Percentiles rank a stretch among this genome's conserved stretches.
Conservation (phyloP, 2,329 filamentous ascomycete genomes). For the Xylariomycetidae sp. region DNA sequence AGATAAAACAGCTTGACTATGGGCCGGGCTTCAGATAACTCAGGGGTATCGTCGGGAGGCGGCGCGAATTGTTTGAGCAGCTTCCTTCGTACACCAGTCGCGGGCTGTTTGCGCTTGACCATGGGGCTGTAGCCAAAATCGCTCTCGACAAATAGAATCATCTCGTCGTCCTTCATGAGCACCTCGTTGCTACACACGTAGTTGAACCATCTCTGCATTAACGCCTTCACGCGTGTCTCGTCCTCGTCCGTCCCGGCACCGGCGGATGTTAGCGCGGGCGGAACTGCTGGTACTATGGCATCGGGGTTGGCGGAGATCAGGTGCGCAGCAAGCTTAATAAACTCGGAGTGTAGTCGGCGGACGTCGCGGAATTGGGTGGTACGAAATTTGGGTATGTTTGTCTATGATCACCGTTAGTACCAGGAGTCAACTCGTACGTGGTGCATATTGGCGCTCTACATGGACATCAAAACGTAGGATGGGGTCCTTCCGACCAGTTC, state of each 20-base stretch:
- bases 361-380: conserved; percentile 98
- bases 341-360: conserved; percentile 89
- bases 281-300: conserved; percentile 87
- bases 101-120: conserved; percentile 91
- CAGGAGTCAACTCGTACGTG: background rate
- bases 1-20: conserved; percentile 94
- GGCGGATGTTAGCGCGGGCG: conserved; percentile 88
- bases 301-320: conserved; percentile 97
- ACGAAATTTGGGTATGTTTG: conserved; percentile 95
- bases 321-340: conserved; percentile 92
- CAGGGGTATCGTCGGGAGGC: conserved; percentile 92
- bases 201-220: conserved; percentile 93
- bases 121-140: conserved; percentile 98
- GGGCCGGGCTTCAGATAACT: conserved; percentile 83
- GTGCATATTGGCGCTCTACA: conserved; percentile 53
- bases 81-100: conserved; percentile 89
- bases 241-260: conserved; percentile 96
- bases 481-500: conserved; percentile 91
- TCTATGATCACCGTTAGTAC: conserved; percentile 47
- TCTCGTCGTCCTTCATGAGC: conserved; percentile 91
- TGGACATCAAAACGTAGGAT: conserved; percentile 94
- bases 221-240: conserved; percentile 78
- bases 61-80: conserved; percentile 98
- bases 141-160: conserved; percentile 97
- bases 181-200: conserved; percentile 88